phyloP scores from a whole-genome alignment of 2,329 filamentous ascomycete species.

The Herpotrichia juniperi region DNA sequence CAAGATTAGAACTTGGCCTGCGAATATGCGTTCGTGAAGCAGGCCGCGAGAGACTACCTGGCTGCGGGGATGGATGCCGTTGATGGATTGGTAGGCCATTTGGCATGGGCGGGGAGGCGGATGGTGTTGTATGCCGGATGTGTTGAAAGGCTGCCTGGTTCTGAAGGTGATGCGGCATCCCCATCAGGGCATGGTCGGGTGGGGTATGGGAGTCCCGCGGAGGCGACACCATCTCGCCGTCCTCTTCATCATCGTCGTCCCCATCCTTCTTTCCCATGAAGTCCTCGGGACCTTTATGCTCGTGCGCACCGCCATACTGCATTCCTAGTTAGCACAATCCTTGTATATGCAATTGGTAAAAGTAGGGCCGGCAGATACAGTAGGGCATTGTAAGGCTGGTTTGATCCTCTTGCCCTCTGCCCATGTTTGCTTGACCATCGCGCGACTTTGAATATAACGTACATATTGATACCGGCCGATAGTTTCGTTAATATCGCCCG shows the following conservation, averaged over 20 bases:
- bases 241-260: slow-evolving; percentile 83
- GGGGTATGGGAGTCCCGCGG: slow-evolving; percentile 69
- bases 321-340: slow-evolving; percentile 28
- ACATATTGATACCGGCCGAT: slow-evolving; percentile 91
- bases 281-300: slow-evolving; percentile 94
- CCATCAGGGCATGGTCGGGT: slow-evolving; percentile 66
- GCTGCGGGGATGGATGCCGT: slow-evolving; percentile 82
- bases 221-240: slow-evolving; percentile 69
- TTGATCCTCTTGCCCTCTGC: slow-evolving; percentile 4
- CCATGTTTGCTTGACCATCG: too few species aligned
- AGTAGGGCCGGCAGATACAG: too few species aligned
- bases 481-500: slow-evolving; percentile 88
- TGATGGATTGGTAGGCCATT: slow-evolving; percentile 73
- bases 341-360: too few species aligned
- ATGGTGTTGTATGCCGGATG: slow-evolving; percentile 81
- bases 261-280: slow-evolving; percentile 78
- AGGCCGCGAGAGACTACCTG: slow-evolving; percentile 75
- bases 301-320: slow-evolving; percentile 89
- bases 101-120: slow-evolving; percentile 84
- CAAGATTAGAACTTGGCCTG: slow-evolving; percentile 75
- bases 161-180: slow-evolving; percentile 52
- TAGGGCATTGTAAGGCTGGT: too few species aligned
- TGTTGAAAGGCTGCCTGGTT: slow-evolving; percentile 73
- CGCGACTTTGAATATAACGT: too few species aligned
- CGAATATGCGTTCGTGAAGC: slow-evolving; percentile 80